These are phyloP conservation scores for Leccinum incarnatum DNA, from an alignment of 768 basidiomycete species.

Conservation along the genomic window DNA sequence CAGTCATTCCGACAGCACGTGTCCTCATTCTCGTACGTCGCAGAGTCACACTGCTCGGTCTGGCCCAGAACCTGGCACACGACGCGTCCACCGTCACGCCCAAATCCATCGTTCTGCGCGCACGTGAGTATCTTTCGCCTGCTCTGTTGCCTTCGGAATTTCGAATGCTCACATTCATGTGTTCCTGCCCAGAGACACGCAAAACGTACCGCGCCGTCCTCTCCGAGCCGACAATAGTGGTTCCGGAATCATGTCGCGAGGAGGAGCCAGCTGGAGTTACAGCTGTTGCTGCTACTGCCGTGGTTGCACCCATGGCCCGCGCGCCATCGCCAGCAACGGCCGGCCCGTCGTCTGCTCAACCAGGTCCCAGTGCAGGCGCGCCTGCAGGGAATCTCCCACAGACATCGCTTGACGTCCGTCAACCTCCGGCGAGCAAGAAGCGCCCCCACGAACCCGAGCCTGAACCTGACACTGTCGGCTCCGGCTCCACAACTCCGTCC, in stretches of 20 bases:
- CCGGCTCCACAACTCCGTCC: background rate
- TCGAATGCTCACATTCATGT: background rate
- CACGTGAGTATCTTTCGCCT: slow-evolving; percentile 52
- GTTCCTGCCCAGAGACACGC: slow-evolving; percentile 58
- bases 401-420: background rate
- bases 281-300: background rate
- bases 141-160: background rate
- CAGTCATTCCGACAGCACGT: background rate
- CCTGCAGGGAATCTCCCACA: background rate
- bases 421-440: slow-evolving; percentile 13
- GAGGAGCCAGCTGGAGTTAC: background rate
- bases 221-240: slow-evolving; percentile 67
- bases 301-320: background rate
- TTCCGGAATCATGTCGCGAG: slow-evolving; percentile 33
- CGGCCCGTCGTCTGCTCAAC: background rate
- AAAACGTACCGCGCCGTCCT: slow-evolving; percentile 77
- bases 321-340: background rate
- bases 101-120: slow-evolving; percentile 67
- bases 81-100: slow-evolving; percentile 57
- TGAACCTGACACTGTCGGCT: background rate
- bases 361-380: background rate
- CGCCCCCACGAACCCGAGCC: slow-evolving; percentile 20
- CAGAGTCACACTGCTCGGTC: slow-evolving; percentile 65
- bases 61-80: slow-evolving; percentile 68
- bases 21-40: background rate